Conservation (phyloP, 306 rosid genomes). For the Trifolium dubium region DNA sequence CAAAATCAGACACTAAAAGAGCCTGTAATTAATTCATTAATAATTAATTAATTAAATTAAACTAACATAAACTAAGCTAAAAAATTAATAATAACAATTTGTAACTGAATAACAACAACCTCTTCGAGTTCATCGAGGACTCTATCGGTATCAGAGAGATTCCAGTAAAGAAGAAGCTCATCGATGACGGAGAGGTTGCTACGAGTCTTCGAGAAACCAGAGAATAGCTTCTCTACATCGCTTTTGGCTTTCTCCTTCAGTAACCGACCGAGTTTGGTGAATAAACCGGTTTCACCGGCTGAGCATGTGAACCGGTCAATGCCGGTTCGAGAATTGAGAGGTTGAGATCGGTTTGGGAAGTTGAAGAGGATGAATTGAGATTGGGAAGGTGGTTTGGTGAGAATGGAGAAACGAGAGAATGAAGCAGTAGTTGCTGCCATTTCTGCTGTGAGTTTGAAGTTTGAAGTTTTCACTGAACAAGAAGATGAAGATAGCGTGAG, state of each 20-base stretch:
- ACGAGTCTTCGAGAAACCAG: slow-evolving; percentile 89
- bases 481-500: slow-evolving; percentile 42
- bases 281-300: slow-evolving; percentile 83
- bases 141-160: slow-evolving; percentile 87
- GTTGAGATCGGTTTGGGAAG: slow-evolving; percentile 9
- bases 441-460: slow-evolving; percentile 1
- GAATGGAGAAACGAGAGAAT: slow-evolving; percentile 48
- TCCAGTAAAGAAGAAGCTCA: slow-evolving; percentile 94
- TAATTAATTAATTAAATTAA: neutral
- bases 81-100: neutral
- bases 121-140: slow-evolving; percentile 98
- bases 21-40: slow-evolving; percentile 53
- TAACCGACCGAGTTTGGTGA: slow-evolving; percentile 76
- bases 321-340: slow-evolving; percentile 18
- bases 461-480: neutral
- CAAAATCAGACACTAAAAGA: slow-evolving; percentile 86
- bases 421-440: slow-evolving; percentile 66
- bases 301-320: slow-evolving; percentile 63
- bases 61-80: neutral
- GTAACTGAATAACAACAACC: slow-evolving; percentile 46
- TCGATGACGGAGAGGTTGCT: slow-evolving; percentile 87
- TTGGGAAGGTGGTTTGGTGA: slow-evolving; percentile 45
- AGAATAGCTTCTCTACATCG: slow-evolving; percentile 86
- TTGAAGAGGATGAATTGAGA: slow-evolving; percentile 35
- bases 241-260: slow-evolving; percentile 90